phyloP scores from a whole-genome alignment of 345 rosid species.

The Psidium guajava region DNA sequence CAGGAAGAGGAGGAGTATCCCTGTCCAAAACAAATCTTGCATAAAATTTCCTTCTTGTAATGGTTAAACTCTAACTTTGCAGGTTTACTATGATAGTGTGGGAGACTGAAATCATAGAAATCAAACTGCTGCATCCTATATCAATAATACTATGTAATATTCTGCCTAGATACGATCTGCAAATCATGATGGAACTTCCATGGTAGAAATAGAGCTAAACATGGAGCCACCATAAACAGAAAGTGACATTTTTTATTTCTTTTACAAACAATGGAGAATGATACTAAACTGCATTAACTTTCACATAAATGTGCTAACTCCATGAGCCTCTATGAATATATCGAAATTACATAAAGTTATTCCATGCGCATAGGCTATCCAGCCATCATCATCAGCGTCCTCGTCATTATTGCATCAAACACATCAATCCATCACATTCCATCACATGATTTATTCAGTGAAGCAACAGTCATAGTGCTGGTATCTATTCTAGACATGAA shows the following conservation, averaged over 20 bases:
- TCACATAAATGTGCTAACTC: neutral
- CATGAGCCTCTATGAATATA: neutral
- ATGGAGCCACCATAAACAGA: neutral
- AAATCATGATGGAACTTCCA: neutral
- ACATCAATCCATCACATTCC: neutral
- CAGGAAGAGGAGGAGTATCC: constrained; percentile 70
- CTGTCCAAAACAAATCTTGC: constrained; percentile 27
- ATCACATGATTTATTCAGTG: neutral
- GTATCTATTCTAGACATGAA: neutral
- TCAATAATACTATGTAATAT: neutral
- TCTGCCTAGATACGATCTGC: neutral
- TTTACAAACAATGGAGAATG: neutral
- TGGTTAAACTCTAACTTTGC: neutral
- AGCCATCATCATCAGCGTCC: neutral
- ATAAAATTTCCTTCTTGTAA: neutral
- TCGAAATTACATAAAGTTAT: neutral
- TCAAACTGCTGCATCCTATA: neutral
- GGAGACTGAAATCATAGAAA: neutral
- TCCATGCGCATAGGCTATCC: neutral
- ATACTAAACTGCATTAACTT: neutral
- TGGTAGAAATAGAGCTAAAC: neutral
- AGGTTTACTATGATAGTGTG: neutral
- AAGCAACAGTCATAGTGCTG: neutral
- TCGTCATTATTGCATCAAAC: neutral
- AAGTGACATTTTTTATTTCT: neutral